Evolutionary conservation across 1,284 basidiomycete genomes (phyloP).

Genomic region (Malassezia furfur): DNA sequence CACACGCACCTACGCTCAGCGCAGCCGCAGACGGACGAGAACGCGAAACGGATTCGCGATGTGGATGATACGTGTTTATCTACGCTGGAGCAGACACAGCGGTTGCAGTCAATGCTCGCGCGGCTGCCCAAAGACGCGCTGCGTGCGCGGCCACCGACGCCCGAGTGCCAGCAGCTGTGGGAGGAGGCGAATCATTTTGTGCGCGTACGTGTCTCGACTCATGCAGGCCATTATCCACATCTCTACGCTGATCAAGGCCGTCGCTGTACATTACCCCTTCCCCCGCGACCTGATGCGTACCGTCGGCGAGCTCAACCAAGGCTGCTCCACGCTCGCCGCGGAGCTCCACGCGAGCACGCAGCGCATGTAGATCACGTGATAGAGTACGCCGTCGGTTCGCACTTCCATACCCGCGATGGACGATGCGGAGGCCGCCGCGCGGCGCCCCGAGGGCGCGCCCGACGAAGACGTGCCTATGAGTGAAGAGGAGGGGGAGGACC

Average conservation of each 20-base stretch:
- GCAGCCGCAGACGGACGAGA: slow-evolving; percentile 4
- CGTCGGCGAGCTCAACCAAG: slow-evolving; percentile 34
- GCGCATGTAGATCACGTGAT: slow-evolving; percentile 14
- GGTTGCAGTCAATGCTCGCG: slow-evolving; percentile 1
- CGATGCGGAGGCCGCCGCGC: background rate
- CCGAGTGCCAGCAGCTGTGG: slow-evolving; percentile 24
- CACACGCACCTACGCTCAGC: slow-evolving; percentile 24
- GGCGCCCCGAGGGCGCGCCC: slow-evolving; percentile 9
- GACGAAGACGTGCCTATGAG: slow-evolving; percentile 28
- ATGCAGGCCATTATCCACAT: slow-evolving; percentile 28
- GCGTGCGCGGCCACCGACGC: slow-evolving; percentile 1
- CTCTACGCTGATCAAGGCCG: slow-evolving; percentile 32
- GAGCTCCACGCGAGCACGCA: slow-evolving; percentile 30
- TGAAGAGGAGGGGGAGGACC: slow-evolving; percentile 39
- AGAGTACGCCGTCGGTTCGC: background rate
- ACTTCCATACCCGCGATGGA: slow-evolving; percentile 1
- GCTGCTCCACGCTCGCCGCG: slow-evolving; percentile 31
- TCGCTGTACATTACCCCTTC: slow-evolving; percentile 27
- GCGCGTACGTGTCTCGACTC: slow-evolving; percentile 12
- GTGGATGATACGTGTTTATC: slow-evolving; percentile 5
- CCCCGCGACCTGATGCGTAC: slow-evolving; percentile 26
- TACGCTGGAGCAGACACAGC: slow-evolving; percentile 18
- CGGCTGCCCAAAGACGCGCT: slow-evolving; percentile 5
- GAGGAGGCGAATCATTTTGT: slow-evolving; percentile 35
- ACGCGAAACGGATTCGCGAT: slow-evolving; percentile 9